Evolutionary conservation across 306 rosid species (phyloP), one percentile per base, ranked within the genome.

Genomic region (Corylus americana): DNA sequence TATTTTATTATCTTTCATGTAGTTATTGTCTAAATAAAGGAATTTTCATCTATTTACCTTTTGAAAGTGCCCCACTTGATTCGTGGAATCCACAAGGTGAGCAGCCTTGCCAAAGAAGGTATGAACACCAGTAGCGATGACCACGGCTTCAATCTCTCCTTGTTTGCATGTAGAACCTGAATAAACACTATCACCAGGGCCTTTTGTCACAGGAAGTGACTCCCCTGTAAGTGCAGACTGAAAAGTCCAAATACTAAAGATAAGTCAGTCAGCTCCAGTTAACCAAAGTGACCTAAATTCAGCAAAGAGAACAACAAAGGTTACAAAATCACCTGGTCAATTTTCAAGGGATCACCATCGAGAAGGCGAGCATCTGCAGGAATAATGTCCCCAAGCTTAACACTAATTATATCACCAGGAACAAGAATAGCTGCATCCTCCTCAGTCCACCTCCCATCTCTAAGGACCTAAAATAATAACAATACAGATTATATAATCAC

Each of bases 41-140:
- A 64, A 64, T 42, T 67, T n/a, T 9, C 73, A 48, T 8, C 8
- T n/a, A 55, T 72, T 74, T 76, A 92, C 97, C 97, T 86, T 83
- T 64, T 92, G 97, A 83, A 92, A 92, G 78, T 92, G 97, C 10
- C 97, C 97, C 55, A 89, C 92, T 84, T 92, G 95, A 73, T 87
- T 90, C 1, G 97, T 92, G 55, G 76, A 55, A 79, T 92, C 97
- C 54, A 92, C 95, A 80, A 92, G 97, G 81, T 90, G 97, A 79
- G 95, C 97, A 27, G 95, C 97, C 86, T 88, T 93, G 70, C 97
- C 97, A 55, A 91, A 93, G 81, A 93, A 93, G 76, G 98, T 93
- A 83, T 93, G 97, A 82, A 91, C 98, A 69, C 97, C 97, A 0
- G 98, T 93, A 67, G 90, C 97, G 44, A 91, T 87, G 39, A 93